Conservation (phyloP, 75 land plant species). For the Larix kaempferi region DNA sequence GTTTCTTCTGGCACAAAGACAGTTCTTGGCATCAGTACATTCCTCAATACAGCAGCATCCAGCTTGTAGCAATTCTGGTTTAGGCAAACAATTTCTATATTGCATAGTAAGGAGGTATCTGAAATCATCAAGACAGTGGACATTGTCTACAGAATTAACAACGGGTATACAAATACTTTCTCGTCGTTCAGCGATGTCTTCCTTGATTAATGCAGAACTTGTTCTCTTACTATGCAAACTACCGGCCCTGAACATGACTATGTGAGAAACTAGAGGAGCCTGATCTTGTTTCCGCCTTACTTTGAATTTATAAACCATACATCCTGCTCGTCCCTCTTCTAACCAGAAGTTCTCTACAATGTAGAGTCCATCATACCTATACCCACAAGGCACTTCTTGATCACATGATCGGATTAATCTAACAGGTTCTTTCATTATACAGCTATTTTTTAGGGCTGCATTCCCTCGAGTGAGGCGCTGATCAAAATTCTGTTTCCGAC, state of each 20-base stretch:
- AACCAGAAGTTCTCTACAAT: slow-evolving; percentile 36
- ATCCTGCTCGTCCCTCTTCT: slow-evolving; percentile 63
- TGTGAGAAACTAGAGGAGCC: slow-evolving; percentile 41
- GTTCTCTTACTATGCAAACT: neutral
- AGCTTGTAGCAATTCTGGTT: neutral
- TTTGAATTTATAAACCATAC: slow-evolving; percentile 63
- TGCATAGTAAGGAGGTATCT: slow-evolving; percentile 14
- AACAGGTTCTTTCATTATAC: slow-evolving; percentile 6
- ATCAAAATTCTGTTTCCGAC: slow-evolving; percentile 20
- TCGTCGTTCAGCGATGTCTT: slow-evolving; percentile 28
- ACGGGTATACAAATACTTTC: slow-evolving; percentile 24
- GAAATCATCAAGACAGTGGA: slow-evolving; percentile 10
- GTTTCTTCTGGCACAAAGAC: slow-evolving; percentile 6
- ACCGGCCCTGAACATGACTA: slow-evolving; percentile 23
- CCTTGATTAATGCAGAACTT: slow-evolving; percentile 14
- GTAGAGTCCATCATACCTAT: slow-evolving; percentile 84
- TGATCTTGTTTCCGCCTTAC: slow-evolving; percentile 53
- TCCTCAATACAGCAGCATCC: slow-evolving; percentile 54
- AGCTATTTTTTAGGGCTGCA: slow-evolving; percentile 13
- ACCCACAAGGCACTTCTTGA: slow-evolving; percentile 23
- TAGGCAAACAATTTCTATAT: slow-evolving; percentile 9
- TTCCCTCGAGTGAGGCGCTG: slow-evolving; percentile 22
- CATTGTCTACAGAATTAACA: slow-evolving; percentile 27
- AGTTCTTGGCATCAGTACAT: slow-evolving; percentile 26
- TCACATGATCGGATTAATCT: slow-evolving; percentile 34